Evolutionary conservation across 208 protist species (phyloP).

Genomic region (Leishmania martiniquensis): DNA sequence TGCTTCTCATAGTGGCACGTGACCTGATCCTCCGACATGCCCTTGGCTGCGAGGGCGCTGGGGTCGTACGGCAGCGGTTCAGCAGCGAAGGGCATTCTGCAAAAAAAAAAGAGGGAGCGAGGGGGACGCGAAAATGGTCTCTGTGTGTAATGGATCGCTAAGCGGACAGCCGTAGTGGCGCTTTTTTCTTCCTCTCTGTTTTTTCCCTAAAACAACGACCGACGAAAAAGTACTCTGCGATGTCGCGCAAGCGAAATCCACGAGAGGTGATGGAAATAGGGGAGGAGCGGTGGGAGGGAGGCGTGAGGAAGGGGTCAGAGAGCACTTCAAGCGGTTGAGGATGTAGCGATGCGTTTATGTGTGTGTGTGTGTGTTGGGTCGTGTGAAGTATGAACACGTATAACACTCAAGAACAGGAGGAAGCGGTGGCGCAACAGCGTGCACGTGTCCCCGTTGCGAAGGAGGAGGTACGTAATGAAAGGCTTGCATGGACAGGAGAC

Average conservation of each 20-base stretch:
- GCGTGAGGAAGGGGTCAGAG: too few species aligned
- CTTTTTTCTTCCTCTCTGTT: not conserved
- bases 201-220: not conserved
- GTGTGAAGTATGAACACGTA: too few species aligned
- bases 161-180: not conserved
- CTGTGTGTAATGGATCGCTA: not conserved
- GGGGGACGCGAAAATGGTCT: not conserved
- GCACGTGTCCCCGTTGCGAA: too few species aligned
- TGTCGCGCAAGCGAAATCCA: not conserved
- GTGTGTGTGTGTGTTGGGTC: too few species aligned
- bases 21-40: slow-evolving; percentile 87
- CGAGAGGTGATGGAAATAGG: not conserved
- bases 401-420: too few species aligned
- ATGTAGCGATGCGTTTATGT: too few species aligned
- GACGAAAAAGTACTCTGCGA: not conserved
- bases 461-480: too few species aligned
- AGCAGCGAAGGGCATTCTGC: slow-evolving; percentile 66
- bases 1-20: slow-evolving; percentile 94
- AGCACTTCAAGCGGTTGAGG: too few species aligned
- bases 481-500: too few species aligned
- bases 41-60: slow-evolving; percentile 81
- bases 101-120: not conserved
- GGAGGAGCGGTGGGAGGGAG: not conserved
- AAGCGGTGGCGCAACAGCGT: too few species aligned
- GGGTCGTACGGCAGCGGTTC: slow-evolving; percentile 79